These are phyloP conservation scores for Hyparrhenia diplandra DNA, from an alignment of 176 grass and related monocot genomes.

Conservation along the genomic window DNA sequence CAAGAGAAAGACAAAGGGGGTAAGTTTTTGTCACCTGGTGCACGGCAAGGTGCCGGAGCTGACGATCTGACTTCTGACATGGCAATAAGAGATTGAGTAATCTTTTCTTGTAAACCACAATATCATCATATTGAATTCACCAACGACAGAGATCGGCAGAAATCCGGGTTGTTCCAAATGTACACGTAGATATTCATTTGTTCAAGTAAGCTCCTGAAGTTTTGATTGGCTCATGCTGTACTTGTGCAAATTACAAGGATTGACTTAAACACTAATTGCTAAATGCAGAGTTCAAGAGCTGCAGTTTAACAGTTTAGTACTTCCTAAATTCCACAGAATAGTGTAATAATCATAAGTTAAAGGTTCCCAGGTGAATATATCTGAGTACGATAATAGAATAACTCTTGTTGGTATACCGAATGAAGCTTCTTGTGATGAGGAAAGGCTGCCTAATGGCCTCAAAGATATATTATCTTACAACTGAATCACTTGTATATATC, in stretches of 20 bases:
- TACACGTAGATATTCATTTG: background rate
- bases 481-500: background rate
- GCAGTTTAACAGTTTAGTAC: background rate
- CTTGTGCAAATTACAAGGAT: background rate
- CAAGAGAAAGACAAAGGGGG: background rate
- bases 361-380: background rate
- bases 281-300: background rate
- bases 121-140: slow-evolving; percentile 1
- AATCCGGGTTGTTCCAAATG: background rate
- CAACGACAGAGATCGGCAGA: background rate
- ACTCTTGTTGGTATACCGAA: slow-evolving; percentile 11
- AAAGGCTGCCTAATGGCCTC: slow-evolving; percentile 8
- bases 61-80: too few relatives aligned
- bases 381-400: background rate
- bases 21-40: background rate
- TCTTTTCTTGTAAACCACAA: background rate
- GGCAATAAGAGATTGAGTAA: background rate
- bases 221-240: background rate
- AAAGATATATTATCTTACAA: slow-evolving; percentile 3
- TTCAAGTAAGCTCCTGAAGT: background rate
- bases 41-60: background rate
- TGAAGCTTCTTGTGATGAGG: slow-evolving; percentile 20
- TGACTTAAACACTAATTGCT: background rate
- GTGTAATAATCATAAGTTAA: background rate
- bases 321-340: background rate